These are phyloP conservation scores for Cairneyella variabilis DNA, from an alignment of 495 filamentous ascomycete species.

Conservation along the genomic window DNA sequence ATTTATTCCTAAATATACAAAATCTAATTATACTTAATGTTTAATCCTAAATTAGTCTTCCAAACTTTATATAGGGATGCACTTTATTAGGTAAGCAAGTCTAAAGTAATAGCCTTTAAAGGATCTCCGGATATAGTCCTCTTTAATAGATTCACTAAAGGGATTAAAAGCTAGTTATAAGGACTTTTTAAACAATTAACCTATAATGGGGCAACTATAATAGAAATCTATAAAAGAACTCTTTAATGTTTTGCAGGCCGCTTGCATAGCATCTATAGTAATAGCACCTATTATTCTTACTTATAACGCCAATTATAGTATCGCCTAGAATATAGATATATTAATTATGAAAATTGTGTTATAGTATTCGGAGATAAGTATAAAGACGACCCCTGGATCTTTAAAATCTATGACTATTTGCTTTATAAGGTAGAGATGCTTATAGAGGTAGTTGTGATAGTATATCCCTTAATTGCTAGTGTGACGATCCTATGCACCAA, in stretches of 20 bases:
- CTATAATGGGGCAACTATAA: not conserved
- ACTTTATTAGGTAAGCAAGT: not conserved
- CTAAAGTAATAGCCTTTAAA: not conserved
- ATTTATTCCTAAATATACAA: constrained; percentile 1
- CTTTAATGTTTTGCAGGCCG: not conserved
- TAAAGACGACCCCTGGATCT: constrained; percentile 17
- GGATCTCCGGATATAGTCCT: constrained; percentile 2
- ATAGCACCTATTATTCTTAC: constrained; percentile 14
- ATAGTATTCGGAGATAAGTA: constrained; percentile 2
- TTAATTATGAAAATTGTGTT: constrained; percentile 18
- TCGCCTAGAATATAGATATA: constrained; percentile 17
- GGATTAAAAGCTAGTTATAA: not conserved
- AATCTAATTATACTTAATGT: constrained; percentile 10
- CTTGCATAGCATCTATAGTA: constrained; percentile 1
- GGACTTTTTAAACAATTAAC: not conserved
- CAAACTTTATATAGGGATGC: constrained; percentile 16
- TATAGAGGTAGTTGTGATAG: constrained; percentile 14
- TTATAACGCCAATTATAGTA: constrained; percentile 13
- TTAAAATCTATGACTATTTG: constrained; percentile 21
- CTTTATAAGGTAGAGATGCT: constrained; percentile 15
- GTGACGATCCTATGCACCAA: constrained; percentile 25
- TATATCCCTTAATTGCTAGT: constrained; percentile 23
- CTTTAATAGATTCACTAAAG: not conserved
- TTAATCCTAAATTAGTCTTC: constrained; percentile 16
- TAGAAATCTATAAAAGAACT: not conserved